phyloP scores from a whole-genome alignment of 345 rosid genomes.

The Populus ilicifolia region DNA sequence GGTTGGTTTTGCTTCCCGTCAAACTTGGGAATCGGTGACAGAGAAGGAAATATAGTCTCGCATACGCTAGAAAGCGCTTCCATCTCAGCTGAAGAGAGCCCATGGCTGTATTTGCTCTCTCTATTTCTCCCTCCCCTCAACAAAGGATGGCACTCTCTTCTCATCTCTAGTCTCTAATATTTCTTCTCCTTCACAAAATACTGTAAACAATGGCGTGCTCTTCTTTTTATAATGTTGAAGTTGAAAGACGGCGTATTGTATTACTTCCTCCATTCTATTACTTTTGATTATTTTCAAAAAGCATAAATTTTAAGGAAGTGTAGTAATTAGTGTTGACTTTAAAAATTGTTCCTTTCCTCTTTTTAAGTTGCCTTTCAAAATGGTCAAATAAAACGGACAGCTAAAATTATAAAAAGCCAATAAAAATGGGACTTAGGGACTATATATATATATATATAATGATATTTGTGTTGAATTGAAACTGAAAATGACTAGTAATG shows the following conservation, averaged over 20 bases:
- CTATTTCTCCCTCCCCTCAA: constrained; percentile 26
- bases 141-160: constrained; percentile 31
- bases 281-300: too few relatives aligned
- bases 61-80: constrained; percentile 45
- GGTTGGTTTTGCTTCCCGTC: constrained; percentile 18
- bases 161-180: constrained; percentile 6
- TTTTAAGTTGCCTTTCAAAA: too few relatives aligned
- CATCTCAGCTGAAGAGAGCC: constrained; percentile 51
- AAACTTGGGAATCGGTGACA: constrained; percentile 5
- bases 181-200: neutral
- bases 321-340: too few relatives aligned
- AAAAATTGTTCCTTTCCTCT: too few relatives aligned
- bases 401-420: too few relatives aligned
- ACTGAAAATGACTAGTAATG: too few relatives aligned
- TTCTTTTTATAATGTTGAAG: neutral
- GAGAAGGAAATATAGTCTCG: constrained; percentile 53
- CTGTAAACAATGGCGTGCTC: neutral
- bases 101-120: constrained; percentile 25
- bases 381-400: too few relatives aligned
- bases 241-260: neutral
- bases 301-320: too few relatives aligned
- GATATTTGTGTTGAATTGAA: too few relatives aligned
- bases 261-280: neutral
- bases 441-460: too few relatives aligned
- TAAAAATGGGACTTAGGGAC: too few relatives aligned